phyloP scores from a whole-genome alignment of 2,329 filamentous ascomycete species.

The Penicillium concentricum region DNA sequence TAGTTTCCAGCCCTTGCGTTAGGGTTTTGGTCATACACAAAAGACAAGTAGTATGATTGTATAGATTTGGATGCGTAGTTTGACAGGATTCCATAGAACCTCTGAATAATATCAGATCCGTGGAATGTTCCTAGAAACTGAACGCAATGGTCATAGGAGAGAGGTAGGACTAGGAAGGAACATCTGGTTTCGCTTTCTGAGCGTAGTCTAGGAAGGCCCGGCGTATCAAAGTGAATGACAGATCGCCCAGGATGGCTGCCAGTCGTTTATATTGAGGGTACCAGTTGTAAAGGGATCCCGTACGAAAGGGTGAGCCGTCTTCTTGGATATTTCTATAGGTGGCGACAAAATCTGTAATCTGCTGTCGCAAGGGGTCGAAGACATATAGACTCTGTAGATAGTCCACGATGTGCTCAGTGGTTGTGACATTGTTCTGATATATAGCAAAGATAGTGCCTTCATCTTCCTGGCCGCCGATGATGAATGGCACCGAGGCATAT shows the following conservation, averaged over 20 bases:
- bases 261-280: conserved; percentile 77
- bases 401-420: conserved; percentile 55
- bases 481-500: conserved; percentile 61
- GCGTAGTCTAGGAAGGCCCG: conserved; percentile 60
- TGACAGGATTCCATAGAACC: conserved; percentile 64
- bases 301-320: conserved; percentile 71
- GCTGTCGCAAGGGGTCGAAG: conserved; percentile 50
- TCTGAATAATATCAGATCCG: conserved; percentile 65
- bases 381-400: conserved; percentile 66
- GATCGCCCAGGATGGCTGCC: conserved; percentile 71
- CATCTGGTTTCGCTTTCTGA: conserved; percentile 50
- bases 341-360: conserved; percentile 58
- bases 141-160: conserved; percentile 66
- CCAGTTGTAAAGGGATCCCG: conserved; percentile 65
- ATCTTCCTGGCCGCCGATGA: conserved; percentile 75
- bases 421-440: conserved; percentile 67
- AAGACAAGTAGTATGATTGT: conserved; percentile 70
- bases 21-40: conserved; percentile 68
- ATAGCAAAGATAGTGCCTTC: conserved; percentile 74
- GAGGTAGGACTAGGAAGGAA: conserved; percentile 74
- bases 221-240: conserved; percentile 71
- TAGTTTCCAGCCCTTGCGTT: conserved; percentile 53
- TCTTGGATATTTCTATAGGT: conserved; percentile 60
- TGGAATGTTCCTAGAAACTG: conserved; percentile 77
- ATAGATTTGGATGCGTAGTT: conserved; percentile 62